Evolutionary conservation across 495 filamentous ascomycete species (phyloP).

Genomic region (Oidiodendron maius): DNA sequence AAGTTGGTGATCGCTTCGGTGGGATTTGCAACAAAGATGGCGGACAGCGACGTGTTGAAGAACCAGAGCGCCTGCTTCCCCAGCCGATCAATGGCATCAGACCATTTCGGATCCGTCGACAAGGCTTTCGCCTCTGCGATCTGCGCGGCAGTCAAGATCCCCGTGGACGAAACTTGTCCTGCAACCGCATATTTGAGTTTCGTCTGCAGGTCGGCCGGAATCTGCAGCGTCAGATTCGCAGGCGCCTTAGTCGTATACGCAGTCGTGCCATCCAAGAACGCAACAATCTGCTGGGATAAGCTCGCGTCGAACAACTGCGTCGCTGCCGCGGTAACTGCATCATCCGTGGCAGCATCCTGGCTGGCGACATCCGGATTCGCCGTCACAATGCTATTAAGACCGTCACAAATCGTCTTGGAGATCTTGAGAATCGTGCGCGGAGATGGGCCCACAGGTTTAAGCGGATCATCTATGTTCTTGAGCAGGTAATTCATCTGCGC

Average conservation of each 20-base stretch:
- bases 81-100: too few relatives aligned
- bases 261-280: neutral
- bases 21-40: too few relatives aligned
- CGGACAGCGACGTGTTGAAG: too few relatives aligned
- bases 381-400: neutral
- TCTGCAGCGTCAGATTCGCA: neutral
- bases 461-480: neutral
- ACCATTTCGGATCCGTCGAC: too few relatives aligned
- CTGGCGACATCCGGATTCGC: neutral
- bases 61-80: too few relatives aligned
- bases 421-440: neutral
- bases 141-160: too few relatives aligned
- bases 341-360: neutral
- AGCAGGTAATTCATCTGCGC: neutral
- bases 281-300: neutral
- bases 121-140: too few relatives aligned
- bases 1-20: too few relatives aligned
- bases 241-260: neutral
- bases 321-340: neutral
- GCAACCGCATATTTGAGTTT: too few relatives aligned
- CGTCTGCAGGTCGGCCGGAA: too few relatives aligned
- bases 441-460: neutral
- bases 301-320: neutral
- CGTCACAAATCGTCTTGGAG: neutral
- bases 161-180: too few relatives aligned